These are phyloP conservation scores for Westerdykella aurantiaca DNA, from an alignment of 2,329 filamentous ascomycete genomes.

Conservation along the genomic window DNA sequence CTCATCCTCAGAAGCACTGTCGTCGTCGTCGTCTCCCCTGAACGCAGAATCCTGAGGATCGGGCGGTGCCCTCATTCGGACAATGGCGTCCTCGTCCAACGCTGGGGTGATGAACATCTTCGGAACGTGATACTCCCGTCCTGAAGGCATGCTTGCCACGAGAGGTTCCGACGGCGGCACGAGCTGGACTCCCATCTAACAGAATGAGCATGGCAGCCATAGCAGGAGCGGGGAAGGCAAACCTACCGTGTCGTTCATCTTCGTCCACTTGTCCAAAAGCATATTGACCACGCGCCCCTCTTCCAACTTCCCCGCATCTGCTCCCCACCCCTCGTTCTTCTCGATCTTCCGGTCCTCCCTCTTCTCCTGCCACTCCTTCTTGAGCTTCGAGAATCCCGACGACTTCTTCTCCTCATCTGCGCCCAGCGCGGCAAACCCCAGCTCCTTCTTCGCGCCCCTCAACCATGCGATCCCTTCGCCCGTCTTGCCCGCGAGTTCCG, in stretches of 20 bases:
- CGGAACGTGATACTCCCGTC: constrained; percentile 74
- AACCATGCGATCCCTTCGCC: constrained; percentile 87
- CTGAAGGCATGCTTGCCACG: constrained; percentile 75
- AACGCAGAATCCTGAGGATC: constrained; percentile 43
- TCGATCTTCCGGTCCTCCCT: constrained; percentile 75
- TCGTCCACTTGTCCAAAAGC: constrained; percentile 82
- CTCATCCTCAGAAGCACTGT: constrained; percentile 32
- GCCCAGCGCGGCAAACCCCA: constrained; percentile 54
- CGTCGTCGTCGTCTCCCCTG: constrained; percentile 27
- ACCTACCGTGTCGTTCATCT: constrained; percentile 84
- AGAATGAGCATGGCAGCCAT: constrained; percentile 6
- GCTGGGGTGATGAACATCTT: constrained; percentile 61
- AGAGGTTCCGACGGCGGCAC: constrained; percentile 68
- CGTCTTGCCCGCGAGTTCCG: constrained; percentile 73
- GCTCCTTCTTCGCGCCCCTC: constrained; percentile 65
- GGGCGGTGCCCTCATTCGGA: constrained; percentile 53
- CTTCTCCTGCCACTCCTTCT: constrained; percentile 69
- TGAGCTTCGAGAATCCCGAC: constrained; percentile 58
- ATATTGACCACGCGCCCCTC: constrained; percentile 81
- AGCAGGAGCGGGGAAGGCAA: background rate
- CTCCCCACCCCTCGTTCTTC: constrained; percentile 66
- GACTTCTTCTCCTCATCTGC: constrained; percentile 41
- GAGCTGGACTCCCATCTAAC: constrained; percentile 69
- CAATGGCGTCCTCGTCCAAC: constrained; percentile 59
- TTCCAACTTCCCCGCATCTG: constrained; percentile 77